Percentiles rank a stretch among this genome's conserved stretches.
These are phyloP conservation scores for Yarrowia sp. DNA, from an alignment of 805 yeast genomes.

Conservation along the genomic window DNA sequence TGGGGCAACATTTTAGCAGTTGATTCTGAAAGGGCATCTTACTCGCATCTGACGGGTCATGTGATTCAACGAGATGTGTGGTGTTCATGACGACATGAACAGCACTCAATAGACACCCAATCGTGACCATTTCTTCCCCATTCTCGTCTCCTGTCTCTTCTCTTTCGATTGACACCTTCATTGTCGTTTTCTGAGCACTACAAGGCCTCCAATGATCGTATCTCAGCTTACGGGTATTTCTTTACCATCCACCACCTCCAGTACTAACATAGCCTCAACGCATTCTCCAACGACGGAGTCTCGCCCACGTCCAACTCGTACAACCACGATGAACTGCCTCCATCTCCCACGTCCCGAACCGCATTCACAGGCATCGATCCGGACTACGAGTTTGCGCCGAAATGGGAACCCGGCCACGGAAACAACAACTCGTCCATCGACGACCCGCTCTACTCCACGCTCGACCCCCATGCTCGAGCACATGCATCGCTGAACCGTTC, in stretches of 20 bases:
- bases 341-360: conserved; percentile 31
- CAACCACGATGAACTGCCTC: conserved; percentile 26
- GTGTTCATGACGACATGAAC: too few relatives aligned
- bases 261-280: conserved; percentile 30
- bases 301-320: conserved; percentile 35
- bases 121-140: too few relatives aligned
- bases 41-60: too few relatives aligned
- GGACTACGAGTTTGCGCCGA: conserved; percentile 37
- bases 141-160: too few relatives aligned
- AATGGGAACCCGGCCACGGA: conserved; percentile 30
- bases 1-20: too few relatives aligned
- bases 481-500: conserved; percentile 10
- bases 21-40: too few relatives aligned
- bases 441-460: conserved; percentile 33
- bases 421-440: conserved; percentile 17
- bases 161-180: too few relatives aligned
- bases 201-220: too few relatives aligned
- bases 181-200: too few relatives aligned
- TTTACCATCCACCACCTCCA: not conserved
- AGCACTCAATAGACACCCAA: too few relatives aligned
- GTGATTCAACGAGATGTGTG: too few relatives aligned
- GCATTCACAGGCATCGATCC: conserved; percentile 37
- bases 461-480: conserved; percentile 35
- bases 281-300: conserved; percentile 37
- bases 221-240: too few relatives aligned